These are phyloP conservation scores for Maudiozyma saulgeensis DNA, from an alignment of 805 yeast genomes.

Conservation along the genomic window DNA sequence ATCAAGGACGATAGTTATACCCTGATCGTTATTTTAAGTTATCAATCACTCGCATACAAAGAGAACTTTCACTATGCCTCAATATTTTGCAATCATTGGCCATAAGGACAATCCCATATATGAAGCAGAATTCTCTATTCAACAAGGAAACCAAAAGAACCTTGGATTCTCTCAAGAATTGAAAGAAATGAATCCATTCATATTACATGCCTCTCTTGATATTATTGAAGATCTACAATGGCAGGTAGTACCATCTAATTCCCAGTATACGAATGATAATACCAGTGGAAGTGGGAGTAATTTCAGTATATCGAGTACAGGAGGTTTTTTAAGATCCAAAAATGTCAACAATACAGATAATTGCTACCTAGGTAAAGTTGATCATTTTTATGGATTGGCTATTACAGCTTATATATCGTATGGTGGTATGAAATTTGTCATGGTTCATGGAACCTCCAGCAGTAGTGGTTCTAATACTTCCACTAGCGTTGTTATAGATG, in stretches of 20 bases:
- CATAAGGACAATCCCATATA: constrained; percentile 78
- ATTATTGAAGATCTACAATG: constrained; percentile 87
- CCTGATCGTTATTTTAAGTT: too few relatives aligned
- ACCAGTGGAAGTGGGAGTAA: constrained; percentile 5
- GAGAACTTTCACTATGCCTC: constrained; percentile 42
- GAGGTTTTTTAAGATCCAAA: constrained; percentile 23
- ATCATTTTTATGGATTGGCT: constrained; percentile 71
- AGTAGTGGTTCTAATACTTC: constrained; percentile 22
- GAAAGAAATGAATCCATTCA: constrained; percentile 76
- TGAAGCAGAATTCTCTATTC: constrained; percentile 61
- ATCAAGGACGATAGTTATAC: too few relatives aligned
- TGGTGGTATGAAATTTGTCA: constrained; percentile 73
- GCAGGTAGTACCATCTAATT: constrained; percentile 39
- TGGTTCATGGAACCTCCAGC: constrained; percentile 45
- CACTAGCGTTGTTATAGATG: constrained; percentile 32
- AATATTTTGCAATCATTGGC: constrained; percentile 82
- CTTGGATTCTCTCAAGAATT: constrained; percentile 51
- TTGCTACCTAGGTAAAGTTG: constrained; percentile 63
- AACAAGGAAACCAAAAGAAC: constrained; percentile 63
- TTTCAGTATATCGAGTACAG: constrained; percentile 1
- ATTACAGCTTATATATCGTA: constrained; percentile 84
- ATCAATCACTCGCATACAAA: neutral
- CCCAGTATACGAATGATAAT: constrained; percentile 1
- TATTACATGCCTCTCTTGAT: constrained; percentile 81
- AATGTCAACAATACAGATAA: constrained; percentile 18